Evolutionary conservation across 176 grass and related monocot genomes (phyloP), one percentile per base, ranked within the genome.

Genomic region (Cenchrus fungigraminus): DNA sequence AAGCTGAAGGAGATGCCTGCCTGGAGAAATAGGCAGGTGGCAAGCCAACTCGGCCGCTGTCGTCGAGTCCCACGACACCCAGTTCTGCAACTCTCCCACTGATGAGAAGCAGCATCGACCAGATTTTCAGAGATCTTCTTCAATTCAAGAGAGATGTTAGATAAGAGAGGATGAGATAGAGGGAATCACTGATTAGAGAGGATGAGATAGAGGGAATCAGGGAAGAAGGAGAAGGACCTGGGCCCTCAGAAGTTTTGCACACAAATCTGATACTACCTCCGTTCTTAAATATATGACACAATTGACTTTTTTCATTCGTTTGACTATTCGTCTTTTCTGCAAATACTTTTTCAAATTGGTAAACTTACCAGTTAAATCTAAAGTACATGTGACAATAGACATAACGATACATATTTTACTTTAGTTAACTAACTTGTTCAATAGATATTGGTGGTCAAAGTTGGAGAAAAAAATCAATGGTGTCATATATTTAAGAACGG

Each of bases 101-200:
- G 12, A 80, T 29, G 56, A 97, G 64, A 68, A 91, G 12, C 46
- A 78, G 40, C 51, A 17, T 20, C n/a, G 81, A 42, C 59, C 20
- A 78, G 12, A 77, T 57, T 72, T 68, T 73, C 10, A 80, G 79
- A 31, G 86, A 84, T 74, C 65, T 84, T 45, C 85, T 74, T 51
- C 3, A 44, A 16, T 71, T 73, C 8, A 66, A 51, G 57, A 28
- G 9, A 60, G 76, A 25, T 28, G 47, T 11, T 76, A 8, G 29
- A 73, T 50, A 59, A 57, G 51, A 82, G 34, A 50, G 65, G 19
- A 25, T 11, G 82, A 76, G 50, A 55, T 16, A 11, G 77, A 29
- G n/a, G 53, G 45, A 88, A 65, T 64, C 53, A 77, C 22, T 25
- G 22, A 25, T 25, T 25, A 25, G 22, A 25, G 32, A 50, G 65